These are phyloP conservation scores for Peribolospora baueri DNA, from an alignment of 768 basidiomycete genomes.

Conservation along the genomic window DNA sequence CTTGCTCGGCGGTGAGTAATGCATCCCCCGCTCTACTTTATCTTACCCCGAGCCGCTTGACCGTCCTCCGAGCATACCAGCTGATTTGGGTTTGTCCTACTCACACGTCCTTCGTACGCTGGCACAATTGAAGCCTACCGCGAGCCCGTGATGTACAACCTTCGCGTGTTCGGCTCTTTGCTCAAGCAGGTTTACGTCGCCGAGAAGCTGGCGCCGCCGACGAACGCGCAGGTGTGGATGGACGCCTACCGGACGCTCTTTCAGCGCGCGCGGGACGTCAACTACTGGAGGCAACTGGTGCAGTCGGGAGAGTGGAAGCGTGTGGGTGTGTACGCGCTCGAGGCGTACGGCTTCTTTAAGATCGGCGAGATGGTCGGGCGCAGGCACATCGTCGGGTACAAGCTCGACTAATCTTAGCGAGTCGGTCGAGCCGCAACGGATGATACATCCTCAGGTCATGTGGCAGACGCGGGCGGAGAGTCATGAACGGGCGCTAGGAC, in stretches of 20 bases:
- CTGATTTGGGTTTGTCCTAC: conserved; percentile 19
- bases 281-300: conserved; percentile 37
- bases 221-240: conserved; percentile 14
- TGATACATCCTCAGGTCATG: no score
- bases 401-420: conserved; percentile 23
- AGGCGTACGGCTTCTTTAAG: conserved; percentile 81
- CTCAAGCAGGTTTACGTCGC: conserved; percentile 44
- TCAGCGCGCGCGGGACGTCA: conserved; percentile 32
- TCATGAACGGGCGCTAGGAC: no score
- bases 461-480: no score
- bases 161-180: conserved; percentile 14
- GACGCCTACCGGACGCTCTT: conserved; percentile 42
- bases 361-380: conserved; percentile 53
- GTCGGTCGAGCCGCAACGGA: conserved; percentile 12
- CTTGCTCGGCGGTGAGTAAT: conserved; percentile 31
- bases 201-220: conserved; percentile 45
- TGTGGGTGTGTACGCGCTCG: conserved; percentile 49
- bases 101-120: neutral
- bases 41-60: conserved; percentile 5
- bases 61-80: neutral
- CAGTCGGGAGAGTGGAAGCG: conserved; percentile 41
- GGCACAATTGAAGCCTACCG: conserved; percentile 33
- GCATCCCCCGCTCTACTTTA: neutral
- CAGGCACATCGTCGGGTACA: conserved; percentile 14
- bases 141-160: conserved; percentile 53